Evolutionary conservation across 192 early-diverging fungal genomes (phyloP), one percentile per base, ranked within the genome.

Genomic region (Backusella tuberculispora): DNA sequence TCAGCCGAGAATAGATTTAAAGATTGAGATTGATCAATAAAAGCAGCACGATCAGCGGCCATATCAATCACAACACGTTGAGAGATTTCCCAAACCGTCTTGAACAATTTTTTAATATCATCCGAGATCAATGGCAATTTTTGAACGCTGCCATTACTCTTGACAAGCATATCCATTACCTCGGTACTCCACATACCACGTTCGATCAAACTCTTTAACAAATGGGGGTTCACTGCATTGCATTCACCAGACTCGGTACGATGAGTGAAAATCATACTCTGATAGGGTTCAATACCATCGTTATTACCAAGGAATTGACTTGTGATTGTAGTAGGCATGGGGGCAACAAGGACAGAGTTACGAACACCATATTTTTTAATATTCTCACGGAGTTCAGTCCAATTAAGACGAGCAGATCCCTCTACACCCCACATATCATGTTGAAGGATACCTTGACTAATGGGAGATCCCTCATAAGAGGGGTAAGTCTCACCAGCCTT

Each of bases 271-370:
- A 98, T 92, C 84, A 97, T 97, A 82, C 88, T 91, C n/a, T 90
- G 93, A 67, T 92, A 95, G 5, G 91, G 92, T 79, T 92, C 96
- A 80, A 96, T 97, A 81, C 95, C 95, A 83, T 98, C 97, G 83
- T 97, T 98, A 87, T 96, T 96, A 44, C 97, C 97, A 29, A 98
- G 84, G 83, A 98, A 97, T 80, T 97, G 96, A 71, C 91, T 93
- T 10, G 97, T 98, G 10, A 89, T 92, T 9, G 96, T 95, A 2
- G 97, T 98, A 2, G 97, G 97, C 97, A 98, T 98, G 2, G 97
- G 97, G 13, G 96, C 96, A 37, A 98, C 90, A 24, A 98, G 83
- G 14, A 98, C 86, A 42, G 92, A 93, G 88, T 98, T 98, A 75
- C 96, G 89, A 4, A 96, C 92, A 68, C 97, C 97, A 73, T 91